Base-by-base conservation (phyloP, 345 rosid species). In the Lepidium aucheri region DNA sequence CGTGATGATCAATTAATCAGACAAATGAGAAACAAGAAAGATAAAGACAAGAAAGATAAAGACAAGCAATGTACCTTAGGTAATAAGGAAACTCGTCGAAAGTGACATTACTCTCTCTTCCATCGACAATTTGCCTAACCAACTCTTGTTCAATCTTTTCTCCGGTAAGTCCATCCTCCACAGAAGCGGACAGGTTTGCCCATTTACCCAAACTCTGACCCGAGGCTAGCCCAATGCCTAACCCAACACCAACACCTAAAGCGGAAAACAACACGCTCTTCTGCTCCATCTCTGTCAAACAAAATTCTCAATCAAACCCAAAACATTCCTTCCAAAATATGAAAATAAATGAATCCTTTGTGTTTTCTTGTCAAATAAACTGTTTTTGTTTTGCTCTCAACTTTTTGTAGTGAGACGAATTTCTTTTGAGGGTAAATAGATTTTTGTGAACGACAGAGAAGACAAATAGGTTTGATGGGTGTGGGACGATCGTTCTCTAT, bases 11-110 rank as follows among this genome's bases (percentile, higher is more conserved):
- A 20, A 20, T 18, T 18, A 9, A 18, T 46, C 52, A n/a, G n/a
- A n/a, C n/a, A n/a, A n/a, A n/a, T n/a, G n/a, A n/a, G n/a, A n/a
- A n/a, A n/a, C 40, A 33, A 54, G 42, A 54, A 34, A 16, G 3
- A 13, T 12, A 36, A 6, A 35, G 45, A 18, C 40, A 33, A 54
- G 42, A 54, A 34, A 16, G 3, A 13, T 12, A 36, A 6, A 35
- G 45, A 18, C 11, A 13, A 56, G 45, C 16, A 38, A 20, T 2
- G 33, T 35, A 89, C 99, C 97, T 85, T 54, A 95, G 81, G 59
- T 70, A 91, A 72, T 95, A 91, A 32, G 99, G 99, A 59, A 95
- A 95, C 68, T 86, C 90, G 3, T 87, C 95, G 66, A 89, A 91
- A 41, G 90, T 83, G 66, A 87, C 73, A n/a, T 60, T 73, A 77